Percentiles rank a stretch among this genome's conserved stretches.
Conservation (phyloP, 192 early-diverging fungal genomes). For the Linnemannia elongata region DNA sequence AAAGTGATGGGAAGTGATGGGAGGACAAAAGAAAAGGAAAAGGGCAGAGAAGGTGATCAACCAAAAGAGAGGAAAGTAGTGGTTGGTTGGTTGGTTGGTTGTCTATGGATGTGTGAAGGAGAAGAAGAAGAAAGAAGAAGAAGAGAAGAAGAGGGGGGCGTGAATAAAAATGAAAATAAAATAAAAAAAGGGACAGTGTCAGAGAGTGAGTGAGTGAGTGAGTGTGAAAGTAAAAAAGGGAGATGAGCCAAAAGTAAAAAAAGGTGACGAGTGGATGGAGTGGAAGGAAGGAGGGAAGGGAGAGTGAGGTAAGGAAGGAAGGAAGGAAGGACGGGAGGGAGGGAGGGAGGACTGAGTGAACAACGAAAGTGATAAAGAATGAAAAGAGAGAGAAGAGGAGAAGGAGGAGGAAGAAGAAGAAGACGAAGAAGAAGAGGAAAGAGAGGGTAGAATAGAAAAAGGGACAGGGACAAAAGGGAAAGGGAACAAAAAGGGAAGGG, state of each 20-base stretch:
- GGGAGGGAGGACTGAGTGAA: neutral
- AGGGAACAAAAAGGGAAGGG: neutral
- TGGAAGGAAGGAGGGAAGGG: neutral
- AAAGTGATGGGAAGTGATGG: no score
- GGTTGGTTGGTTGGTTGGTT: no score
- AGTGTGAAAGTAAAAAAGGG: neutral
- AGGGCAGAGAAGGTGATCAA: neutral
- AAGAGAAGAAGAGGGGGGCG: neutral
- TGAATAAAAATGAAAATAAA: neutral
- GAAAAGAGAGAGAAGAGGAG: neutral
- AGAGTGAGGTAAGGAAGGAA: neutral
- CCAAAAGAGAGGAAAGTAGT: neutral
- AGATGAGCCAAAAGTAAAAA: slow-evolving; percentile 3
- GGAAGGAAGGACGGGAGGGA: no score
- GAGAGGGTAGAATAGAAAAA: no score
- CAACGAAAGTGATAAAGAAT: neutral
- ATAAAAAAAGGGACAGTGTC: neutral
- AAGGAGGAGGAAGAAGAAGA: neutral
- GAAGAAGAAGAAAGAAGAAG: neutral
- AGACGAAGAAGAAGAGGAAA: neutral
- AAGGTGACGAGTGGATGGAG: neutral
- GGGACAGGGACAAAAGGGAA: no score
- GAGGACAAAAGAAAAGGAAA: neutral
- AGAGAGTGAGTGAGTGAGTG: neutral
- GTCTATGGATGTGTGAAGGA: neutral